These are phyloP conservation scores for Sutorius eximius DNA, from an alignment of 1,284 basidiomycete genomes.

Conservation along the genomic window DNA sequence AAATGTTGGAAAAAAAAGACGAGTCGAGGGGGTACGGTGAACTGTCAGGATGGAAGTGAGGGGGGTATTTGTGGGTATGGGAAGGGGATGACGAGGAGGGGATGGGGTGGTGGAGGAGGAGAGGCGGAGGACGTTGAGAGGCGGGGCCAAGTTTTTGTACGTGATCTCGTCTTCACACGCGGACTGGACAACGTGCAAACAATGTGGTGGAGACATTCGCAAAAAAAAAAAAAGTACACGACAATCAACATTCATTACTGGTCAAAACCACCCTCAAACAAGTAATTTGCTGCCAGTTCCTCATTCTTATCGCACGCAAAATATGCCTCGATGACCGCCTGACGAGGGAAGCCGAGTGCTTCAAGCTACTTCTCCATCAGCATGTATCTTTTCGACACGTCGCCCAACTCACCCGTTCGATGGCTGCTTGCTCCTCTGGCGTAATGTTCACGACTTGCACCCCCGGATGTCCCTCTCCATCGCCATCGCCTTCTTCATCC, in stretches of 20 bases:
- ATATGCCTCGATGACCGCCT: conserved; percentile 82
- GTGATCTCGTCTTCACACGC: conserved; percentile 37
- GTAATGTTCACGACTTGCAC: conserved; percentile 78
- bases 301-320: conserved; percentile 95
- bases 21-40: not conserved
- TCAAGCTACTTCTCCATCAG: conserved; percentile 56
- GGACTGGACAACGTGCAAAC: conserved; percentile 28
- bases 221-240: conserved; percentile 5
- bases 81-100: not conserved
- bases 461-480: conserved; percentile 7
- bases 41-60: not conserved
- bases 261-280: conserved; percentile 58
- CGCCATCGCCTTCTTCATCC: conserved; percentile 45
- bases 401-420: conserved; percentile 68
- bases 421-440: conserved; percentile 81
- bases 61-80: conserved; percentile 30
- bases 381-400: not conserved
- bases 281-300: conserved; percentile 88
- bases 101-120: conserved; percentile 16
- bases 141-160: conserved; percentile 33
- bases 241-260: not conserved
- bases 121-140: conserved; percentile 21
- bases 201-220: conserved; percentile 26
- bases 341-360: conserved; percentile 81
- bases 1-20: not conserved